Conservation (phyloP, 768 basidiomycete species). For the Mycena vitilis region DNA sequence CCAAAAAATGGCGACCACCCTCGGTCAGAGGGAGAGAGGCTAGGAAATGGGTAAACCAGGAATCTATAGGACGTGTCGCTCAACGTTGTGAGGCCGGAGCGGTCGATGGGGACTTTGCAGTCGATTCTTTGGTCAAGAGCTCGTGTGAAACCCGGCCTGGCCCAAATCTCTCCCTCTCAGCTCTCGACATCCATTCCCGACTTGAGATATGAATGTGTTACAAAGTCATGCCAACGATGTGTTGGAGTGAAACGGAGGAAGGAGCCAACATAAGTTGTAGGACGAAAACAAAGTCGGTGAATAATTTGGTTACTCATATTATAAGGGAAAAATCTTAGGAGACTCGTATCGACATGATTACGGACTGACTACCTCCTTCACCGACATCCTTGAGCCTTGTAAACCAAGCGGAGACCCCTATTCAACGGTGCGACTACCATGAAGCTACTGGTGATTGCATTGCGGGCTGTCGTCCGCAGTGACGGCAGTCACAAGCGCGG, state of each 20-base stretch:
- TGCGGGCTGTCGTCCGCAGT: slow-evolving; percentile 27
- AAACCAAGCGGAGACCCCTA: not conserved
- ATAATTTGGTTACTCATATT: slow-evolving; percentile 11
- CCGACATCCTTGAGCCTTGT: not conserved
- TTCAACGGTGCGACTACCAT: slow-evolving; percentile 5
- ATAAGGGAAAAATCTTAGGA: slow-evolving; percentile 3
- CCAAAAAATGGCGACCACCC: slow-evolving; percentile 18
- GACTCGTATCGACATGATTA: not conserved
- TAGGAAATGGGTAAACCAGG: not conserved
- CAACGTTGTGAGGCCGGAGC: not conserved
- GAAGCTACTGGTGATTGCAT: slow-evolving; percentile 38
- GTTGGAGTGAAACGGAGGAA: slow-evolving; percentile 18
- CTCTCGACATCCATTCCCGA: slow-evolving; percentile 25
- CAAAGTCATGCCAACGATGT: slow-evolving; percentile 23
- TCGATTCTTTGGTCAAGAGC: slow-evolving; percentile 2
- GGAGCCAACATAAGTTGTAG: slow-evolving; percentile 12
- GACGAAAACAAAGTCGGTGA: slow-evolving; percentile 13
- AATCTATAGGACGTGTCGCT: not conserved
- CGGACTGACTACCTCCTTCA: not conserved
- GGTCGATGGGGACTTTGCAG: not conserved
- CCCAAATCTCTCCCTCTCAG: slow-evolving; percentile 22
- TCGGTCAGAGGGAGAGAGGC: not conserved
- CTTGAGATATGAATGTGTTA: slow-evolving; percentile 15
- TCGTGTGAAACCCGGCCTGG: slow-evolving; percentile 21
- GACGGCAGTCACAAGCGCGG: slow-evolving; percentile 41